Evolutionary conservation across 1,284 basidiomycete species (phyloP).

Genomic region (Blastosporella zonata): DNA sequence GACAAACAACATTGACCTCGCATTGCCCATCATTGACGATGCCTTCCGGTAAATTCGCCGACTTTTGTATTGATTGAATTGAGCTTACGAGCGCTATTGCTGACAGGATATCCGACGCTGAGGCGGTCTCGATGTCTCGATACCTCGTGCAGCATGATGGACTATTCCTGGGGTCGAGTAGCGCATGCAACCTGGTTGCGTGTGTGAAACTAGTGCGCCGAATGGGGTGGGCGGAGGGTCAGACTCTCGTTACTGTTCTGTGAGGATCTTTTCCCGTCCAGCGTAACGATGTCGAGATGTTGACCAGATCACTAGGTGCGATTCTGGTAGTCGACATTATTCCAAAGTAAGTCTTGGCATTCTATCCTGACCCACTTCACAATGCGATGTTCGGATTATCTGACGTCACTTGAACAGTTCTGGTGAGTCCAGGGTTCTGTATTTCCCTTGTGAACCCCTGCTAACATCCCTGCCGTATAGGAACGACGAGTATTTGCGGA

Average conservation of each 20-base stretch:
- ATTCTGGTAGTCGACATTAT: slow-evolving; percentile 83
- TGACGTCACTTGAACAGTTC: slow-evolving; percentile 26
- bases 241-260: slow-evolving; percentile 82
- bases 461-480: slow-evolving; percentile 36
- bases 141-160: slow-evolving; percentile 89
- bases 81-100: not conserved
- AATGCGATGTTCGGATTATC: slow-evolving; percentile 3
- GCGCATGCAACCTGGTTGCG: slow-evolving; percentile 93
- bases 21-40: slow-evolving; percentile 79
- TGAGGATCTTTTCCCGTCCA: slow-evolving; percentile 35
- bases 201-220: slow-evolving; percentile 77
- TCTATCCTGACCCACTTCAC: slow-evolving; percentile 9
- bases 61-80: not conserved
- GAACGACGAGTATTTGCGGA: slow-evolving; percentile 76
- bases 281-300: not conserved
- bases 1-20: slow-evolving; percentile 85
- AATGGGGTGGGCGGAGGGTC: slow-evolving; percentile 63
- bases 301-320: slow-evolving; percentile 52
- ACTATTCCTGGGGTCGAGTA: slow-evolving; percentile 93
- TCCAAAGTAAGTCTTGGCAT: slow-evolving; percentile 62
- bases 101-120: slow-evolving; percentile 78
- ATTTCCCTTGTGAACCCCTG: slow-evolving; percentile 4
- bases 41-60: slow-evolving; percentile 65
- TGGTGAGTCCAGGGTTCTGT: slow-evolving; percentile 26
- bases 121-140: slow-evolving; percentile 91